Evolutionary conservation across 2,329 filamentous ascomycete genomes (phyloP).

Genomic region (Colletotrichum coccodes): DNA sequence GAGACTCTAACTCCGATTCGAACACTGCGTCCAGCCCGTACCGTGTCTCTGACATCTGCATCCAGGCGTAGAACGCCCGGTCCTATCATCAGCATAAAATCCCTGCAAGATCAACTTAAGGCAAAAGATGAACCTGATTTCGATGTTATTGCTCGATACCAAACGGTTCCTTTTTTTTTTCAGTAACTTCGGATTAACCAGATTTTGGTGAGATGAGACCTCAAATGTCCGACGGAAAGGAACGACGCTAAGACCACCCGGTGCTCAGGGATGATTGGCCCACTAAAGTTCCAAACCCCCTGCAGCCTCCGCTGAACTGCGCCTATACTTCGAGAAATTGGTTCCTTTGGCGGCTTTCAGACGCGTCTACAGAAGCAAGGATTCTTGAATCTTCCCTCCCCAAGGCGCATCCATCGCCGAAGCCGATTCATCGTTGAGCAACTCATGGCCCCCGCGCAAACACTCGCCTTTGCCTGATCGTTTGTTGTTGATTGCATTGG

Average conservation of each 20-base stretch:
- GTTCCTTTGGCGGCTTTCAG: background rate
- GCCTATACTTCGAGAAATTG: conserved; percentile 4
- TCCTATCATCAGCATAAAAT: background rate
- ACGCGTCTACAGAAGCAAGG: conserved; percentile 22
- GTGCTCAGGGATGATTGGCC: background rate
- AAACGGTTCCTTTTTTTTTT: background rate
- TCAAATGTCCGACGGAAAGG: background rate
- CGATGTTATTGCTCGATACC: background rate
- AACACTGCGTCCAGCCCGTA: background rate
- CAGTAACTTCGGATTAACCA: background rate
- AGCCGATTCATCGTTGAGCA: background rate
- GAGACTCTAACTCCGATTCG: background rate
- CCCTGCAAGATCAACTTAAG: no score
- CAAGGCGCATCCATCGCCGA: background rate
- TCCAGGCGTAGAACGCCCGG: background rate
- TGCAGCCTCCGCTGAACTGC: conserved; percentile 18
- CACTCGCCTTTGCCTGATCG: background rate
- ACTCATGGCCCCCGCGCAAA: background rate
- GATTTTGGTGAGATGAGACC: background rate
- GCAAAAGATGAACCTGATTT: background rate
- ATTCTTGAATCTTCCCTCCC: conserved; percentile 4
- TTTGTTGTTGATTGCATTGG: background rate
- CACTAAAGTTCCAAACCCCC: conserved; percentile 16
- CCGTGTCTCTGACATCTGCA: background rate
- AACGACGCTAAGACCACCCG: background rate